A percentile compares a stretch with the other conserved stretches of the same genome.
Conservation (phyloP, 1,284 basidiomycete species). For the Coniferiporia sulphurascens region DNA sequence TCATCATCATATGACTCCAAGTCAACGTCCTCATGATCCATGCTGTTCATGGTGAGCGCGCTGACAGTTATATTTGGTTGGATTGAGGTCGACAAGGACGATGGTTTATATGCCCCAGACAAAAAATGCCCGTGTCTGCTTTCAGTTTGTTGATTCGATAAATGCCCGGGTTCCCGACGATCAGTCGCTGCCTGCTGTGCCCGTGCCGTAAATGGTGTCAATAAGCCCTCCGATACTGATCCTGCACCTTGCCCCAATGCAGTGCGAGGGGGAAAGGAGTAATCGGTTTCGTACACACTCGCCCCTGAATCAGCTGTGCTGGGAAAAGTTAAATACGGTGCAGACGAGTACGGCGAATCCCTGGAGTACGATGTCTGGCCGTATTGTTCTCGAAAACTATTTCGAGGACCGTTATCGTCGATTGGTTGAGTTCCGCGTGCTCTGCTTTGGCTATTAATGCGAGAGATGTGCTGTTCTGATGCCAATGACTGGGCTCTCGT, state of each 20-base stretch:
- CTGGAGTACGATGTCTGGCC: too few species aligned
- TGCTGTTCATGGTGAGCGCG: conserved; percentile 1
- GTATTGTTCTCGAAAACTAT: too few species aligned
- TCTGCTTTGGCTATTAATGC: too few species aligned
- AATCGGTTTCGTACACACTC: too few species aligned
- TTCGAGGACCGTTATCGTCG: too few species aligned
- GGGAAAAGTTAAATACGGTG: too few species aligned
- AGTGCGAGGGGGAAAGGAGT: not conserved
- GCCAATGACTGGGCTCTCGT: too few species aligned
- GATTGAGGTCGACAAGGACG: not conserved
- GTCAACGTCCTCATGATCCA: conserved; percentile 7
- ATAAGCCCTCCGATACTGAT: not conserved
- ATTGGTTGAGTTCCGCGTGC: too few species aligned
- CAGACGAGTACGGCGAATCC: too few species aligned
- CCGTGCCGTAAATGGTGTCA: conserved; percentile 1
- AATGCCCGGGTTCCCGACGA: not conserved
- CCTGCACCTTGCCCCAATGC: not conserved
- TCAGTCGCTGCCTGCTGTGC: too few species aligned
- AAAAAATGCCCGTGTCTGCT: not conserved
- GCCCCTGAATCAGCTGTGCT: too few species aligned
- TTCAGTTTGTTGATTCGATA: not conserved
- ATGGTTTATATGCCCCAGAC: not conserved
- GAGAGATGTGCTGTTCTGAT: too few species aligned
- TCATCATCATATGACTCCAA: conserved; percentile 10
- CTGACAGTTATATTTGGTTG: not conserved